Base-by-base conservation (phyloP, 2,329 filamentous ascomycete genomes). In the Achaetomium macrosporum region DNA sequence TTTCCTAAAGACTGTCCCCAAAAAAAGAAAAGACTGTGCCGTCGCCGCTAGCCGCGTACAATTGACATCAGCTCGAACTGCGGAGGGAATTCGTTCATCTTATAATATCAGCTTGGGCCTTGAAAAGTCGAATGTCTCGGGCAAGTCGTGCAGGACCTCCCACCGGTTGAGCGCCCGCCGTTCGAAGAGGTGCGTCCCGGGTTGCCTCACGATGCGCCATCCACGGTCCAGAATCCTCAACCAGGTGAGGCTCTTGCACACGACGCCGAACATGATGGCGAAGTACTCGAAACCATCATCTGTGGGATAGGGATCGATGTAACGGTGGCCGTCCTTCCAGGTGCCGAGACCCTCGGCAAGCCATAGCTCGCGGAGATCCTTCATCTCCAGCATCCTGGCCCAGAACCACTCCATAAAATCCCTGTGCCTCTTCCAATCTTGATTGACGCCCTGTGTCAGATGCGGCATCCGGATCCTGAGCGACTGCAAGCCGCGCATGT, bases 221-320 rank as follows among this genome's bases (percentile, higher is more conserved):
- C 33, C 44, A 11, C 44, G 46, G 37, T 48, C 46, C 6, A 48
- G 37, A 16, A 48, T 48, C n/a, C 46, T 12, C 29, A 48, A 12
- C 12, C 42, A 48, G 5, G 16, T 9, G 10, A 42, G 37, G 0
- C 16, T 25, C 2, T 37, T 11, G 37, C 37, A 48, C 30, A 2
- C n/a, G 1, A 1, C 12, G 5, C 16, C 29, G n/a, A 42, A 20
- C 15, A 3, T 2, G 4, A 15, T 13, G 13, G 19, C 13, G 19
- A 17, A 29, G 11, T 3, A 7, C 15, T 19, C 19, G 15, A 47
- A 47, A 33, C 30, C 17, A 15, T 13, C 13, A 8, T 47, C 44
- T 3, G 13, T 40, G 8, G 33, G 19, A 47, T 39, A 39, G 3
- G 15, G 44, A 9, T 30, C 5, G 12, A 19, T 9, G 10, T 3